phyloP scores from a whole-genome alignment of 768 basidiomycete genomes.

The Trametes gibbosa region DNA sequence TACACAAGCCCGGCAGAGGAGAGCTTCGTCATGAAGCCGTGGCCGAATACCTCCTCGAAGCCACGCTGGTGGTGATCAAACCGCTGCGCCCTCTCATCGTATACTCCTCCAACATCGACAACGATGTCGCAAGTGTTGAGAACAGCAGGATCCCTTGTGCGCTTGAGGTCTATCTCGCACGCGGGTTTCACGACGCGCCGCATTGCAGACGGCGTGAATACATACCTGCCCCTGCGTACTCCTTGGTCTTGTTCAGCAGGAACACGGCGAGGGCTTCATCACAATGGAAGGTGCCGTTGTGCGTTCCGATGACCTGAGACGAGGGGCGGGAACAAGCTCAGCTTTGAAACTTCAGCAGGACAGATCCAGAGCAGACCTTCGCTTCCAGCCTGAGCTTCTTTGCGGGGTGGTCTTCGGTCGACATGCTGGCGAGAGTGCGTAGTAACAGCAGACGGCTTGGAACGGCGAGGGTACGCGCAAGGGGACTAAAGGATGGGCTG shows the following conservation, averaged over 20 bases:
- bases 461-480: not conserved
- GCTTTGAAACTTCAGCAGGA: no score
- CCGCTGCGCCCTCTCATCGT: conserved; percentile 71
- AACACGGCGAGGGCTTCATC: conserved; percentile 96
- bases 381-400: conserved; percentile 48
- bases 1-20: conserved; percentile 92
- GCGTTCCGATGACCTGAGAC: conserved; percentile 80
- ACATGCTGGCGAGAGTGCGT: conserved; percentile 17
- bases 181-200: not conserved
- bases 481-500: not conserved
- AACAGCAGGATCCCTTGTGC: conserved; percentile 67
- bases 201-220: not conserved
- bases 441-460: not conserved
- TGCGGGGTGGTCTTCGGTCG: conserved; percentile 25
- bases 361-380: conserved; percentile 20
- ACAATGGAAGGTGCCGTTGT: conserved; percentile 95
- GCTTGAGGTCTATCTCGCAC: conserved; percentile 45
- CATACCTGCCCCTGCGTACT: conserved; percentile 74
- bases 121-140: conserved; percentile 88
- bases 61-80: conserved; percentile 98
- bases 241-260: conserved; percentile 73
- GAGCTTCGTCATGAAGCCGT: conserved; percentile 85
- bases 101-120: conserved; percentile 93
- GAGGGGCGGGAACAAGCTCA: not conserved
- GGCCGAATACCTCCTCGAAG: conserved; percentile 86